Percentiles rank a stretch among this genome's conserved stretches.
phyloP scores from a whole-genome alignment of 306 rosid species.

The Quercus mongolica region DNA sequence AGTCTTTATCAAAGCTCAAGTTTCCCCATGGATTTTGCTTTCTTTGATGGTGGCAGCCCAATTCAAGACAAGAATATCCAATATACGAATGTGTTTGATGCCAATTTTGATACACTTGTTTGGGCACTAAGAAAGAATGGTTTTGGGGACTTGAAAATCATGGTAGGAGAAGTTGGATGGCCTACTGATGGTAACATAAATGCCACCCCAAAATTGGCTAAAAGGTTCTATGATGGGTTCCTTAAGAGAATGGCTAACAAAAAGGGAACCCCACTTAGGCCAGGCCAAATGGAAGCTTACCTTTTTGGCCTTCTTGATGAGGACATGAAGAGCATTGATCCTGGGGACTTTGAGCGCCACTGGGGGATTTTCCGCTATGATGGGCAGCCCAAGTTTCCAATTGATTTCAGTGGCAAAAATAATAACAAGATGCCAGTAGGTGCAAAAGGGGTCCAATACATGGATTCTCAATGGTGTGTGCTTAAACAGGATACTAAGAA shows the following conservation, averaged over 20 bases:
- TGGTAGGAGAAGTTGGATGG: slow-evolving; percentile 88
- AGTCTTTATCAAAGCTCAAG: slow-evolving; percentile 40
- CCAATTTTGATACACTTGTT: slow-evolving; percentile 60
- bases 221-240: slow-evolving; percentile 60
- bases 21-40: slow-evolving; percentile 63
- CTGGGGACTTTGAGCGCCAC: slow-evolving; percentile 76
- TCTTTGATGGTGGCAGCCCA: slow-evolving; percentile 32
- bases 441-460: slow-evolving; percentile 60
- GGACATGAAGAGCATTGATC: slow-evolving; percentile 54
- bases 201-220: slow-evolving; percentile 32
- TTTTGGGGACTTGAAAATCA: slow-evolving; percentile 30
- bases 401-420: slow-evolving; percentile 50
- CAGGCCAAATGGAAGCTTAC: slow-evolving; percentile 28
- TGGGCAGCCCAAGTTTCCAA: slow-evolving; percentile 55
- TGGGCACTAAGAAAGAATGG: slow-evolving; percentile 51
- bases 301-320: slow-evolving; percentile 65
- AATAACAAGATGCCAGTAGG: slow-evolving; percentile 28
- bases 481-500: neutral
- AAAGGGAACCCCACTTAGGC: slow-evolving; percentile 55
- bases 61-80: slow-evolving; percentile 32
- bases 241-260: slow-evolving; percentile 43
- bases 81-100: slow-evolving; percentile 68
- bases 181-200: slow-evolving; percentile 64
- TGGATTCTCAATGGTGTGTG: slow-evolving; percentile 59
- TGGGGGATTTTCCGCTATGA: slow-evolving; percentile 75